Conservation (phyloP, 2,329 filamentous ascomycete genomes). For the Phialophora verrucosa region DNA sequence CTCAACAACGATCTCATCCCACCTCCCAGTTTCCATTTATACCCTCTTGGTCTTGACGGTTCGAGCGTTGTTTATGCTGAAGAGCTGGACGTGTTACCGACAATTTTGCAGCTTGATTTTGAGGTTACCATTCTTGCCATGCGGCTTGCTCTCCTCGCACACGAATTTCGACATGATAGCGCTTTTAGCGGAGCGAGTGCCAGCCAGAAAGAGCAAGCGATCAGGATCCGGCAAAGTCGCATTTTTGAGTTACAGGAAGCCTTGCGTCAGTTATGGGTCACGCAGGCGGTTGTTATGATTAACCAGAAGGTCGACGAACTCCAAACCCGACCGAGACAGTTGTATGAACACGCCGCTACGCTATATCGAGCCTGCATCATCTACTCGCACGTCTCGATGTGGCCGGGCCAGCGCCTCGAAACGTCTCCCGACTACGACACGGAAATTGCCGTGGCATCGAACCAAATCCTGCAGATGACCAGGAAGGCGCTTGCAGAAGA, state of each 20-base stretch:
- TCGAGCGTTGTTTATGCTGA: slow-evolving; percentile 47
- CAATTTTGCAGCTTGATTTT: slow-evolving; percentile 53
- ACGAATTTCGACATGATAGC: slow-evolving; percentile 49
- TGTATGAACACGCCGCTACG: slow-evolving; percentile 55
- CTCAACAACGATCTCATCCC: slow-evolving; percentile 57
- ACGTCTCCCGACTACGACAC: slow-evolving; percentile 46
- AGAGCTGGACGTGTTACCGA: slow-evolving; percentile 47
- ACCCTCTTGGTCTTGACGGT: slow-evolving; percentile 45
- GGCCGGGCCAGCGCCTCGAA: slow-evolving; percentile 54
- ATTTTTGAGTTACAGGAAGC: slow-evolving; percentile 47
- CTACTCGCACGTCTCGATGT: slow-evolving; percentile 62
- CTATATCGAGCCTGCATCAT: slow-evolving; percentile 59
- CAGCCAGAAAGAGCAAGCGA: slow-evolving; percentile 38
- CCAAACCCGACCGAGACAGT: slow-evolving; percentile 44
- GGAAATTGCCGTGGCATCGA: slow-evolving; percentile 54
- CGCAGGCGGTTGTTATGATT: slow-evolving; percentile 46
- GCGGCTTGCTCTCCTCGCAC: slow-evolving; percentile 52
- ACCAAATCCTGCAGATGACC: slow-evolving; percentile 54
- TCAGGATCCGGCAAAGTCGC: slow-evolving; percentile 42
- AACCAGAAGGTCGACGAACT: slow-evolving; percentile 47
- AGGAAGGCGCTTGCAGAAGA: slow-evolving; percentile 48
- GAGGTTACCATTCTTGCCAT: slow-evolving; percentile 54
- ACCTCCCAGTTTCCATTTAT: slow-evolving; percentile 46
- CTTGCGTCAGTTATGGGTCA: slow-evolving; percentile 48
- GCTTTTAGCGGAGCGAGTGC: slow-evolving; percentile 33